Percentiles rank a stretch among this genome's conserved stretches.
Evolutionary conservation across 768 basidiomycete genomes (phyloP).

Genomic region (Chalciporus chontae): DNA sequence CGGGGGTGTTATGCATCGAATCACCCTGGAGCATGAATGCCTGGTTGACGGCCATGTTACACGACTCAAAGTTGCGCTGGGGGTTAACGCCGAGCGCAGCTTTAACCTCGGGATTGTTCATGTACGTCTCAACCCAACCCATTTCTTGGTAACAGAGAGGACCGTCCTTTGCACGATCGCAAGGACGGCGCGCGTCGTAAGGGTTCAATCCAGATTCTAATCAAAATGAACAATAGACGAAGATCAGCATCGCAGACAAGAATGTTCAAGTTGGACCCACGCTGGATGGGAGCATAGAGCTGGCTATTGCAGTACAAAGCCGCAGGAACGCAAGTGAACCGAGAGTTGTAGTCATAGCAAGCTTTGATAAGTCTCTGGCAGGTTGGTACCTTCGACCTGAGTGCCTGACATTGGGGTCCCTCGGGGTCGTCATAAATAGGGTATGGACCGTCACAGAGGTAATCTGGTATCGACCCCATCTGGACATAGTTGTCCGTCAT

Average conservation of each 20-base stretch:
- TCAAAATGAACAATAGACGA: not conserved
- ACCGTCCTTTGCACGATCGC: conserved; percentile 69
- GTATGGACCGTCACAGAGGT: conserved; percentile 78
- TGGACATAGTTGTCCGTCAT: conserved; percentile 82
- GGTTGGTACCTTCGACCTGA: conserved; percentile 62
- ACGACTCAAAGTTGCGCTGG: conserved; percentile 57
- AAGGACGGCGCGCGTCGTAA: conserved; percentile 80
- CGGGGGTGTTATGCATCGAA: conserved; percentile 77
- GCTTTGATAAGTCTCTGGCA: conserved; percentile 71
- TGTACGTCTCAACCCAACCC: conserved; percentile 83
- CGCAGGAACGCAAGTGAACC: conserved; percentile 71
- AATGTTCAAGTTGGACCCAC: conserved; percentile 37
- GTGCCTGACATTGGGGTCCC: conserved; percentile 59
- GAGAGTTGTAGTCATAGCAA: conserved; percentile 63
- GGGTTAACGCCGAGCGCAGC: conserved; percentile 72
- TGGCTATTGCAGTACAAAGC: conserved; percentile 76
- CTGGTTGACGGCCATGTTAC: conserved; percentile 78
- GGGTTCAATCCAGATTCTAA: conserved; percentile 76
- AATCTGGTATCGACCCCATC: conserved; percentile 78
- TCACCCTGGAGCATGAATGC: conserved; percentile 83
- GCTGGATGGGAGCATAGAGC: conserved; percentile 65
- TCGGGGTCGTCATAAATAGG: conserved; percentile 71
- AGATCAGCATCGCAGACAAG: not conserved
- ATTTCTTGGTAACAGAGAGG: conserved; percentile 77
- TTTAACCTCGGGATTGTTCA: conserved; percentile 79